Evolutionary conservation across 2,329 filamentous ascomycete genomes (phyloP).

Genomic region (Fusarium circinatum): DNA sequence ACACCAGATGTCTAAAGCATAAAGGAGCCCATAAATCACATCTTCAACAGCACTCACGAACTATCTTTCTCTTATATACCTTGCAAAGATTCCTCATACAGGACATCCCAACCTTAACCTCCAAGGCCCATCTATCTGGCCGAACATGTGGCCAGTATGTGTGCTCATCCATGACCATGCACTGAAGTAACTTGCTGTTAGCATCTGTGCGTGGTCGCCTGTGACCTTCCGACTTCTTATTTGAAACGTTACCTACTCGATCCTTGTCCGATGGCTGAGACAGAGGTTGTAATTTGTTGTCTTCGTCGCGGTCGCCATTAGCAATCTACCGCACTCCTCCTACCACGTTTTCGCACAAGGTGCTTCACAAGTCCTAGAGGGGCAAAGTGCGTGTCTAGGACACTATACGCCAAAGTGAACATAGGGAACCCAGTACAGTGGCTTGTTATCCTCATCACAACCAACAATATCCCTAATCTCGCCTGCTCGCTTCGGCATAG

Average conservation of each 20-base stretch:
- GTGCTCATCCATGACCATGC: neutral
- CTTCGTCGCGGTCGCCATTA: neutral
- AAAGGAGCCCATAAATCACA: no score
- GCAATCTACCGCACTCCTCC: neutral
- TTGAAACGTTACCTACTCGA: neutral
- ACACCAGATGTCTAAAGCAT: fast-evolving
- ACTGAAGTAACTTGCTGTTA: neutral
- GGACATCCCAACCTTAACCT: neutral
- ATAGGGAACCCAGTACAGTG: neutral
- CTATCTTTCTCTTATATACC: no score
- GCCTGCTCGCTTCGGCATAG: fast-evolving
- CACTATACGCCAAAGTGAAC: neutral
- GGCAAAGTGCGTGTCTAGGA: neutral
- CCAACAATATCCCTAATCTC: neutral
- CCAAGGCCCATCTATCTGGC: fast-evolving
- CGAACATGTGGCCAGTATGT: neutral
- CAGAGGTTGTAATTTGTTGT: neutral
- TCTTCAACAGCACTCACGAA: no score
- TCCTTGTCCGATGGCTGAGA: neutral
- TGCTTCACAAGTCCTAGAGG: neutral
- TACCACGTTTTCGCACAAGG: neutral
- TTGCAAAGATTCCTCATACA: neutral
- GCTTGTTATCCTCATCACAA: neutral
- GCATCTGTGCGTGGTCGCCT: neutral
- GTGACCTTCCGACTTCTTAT: fast-evolving